Evolutionary conservation across 2,329 filamentous ascomycete species (phyloP).

Genomic region (Coniochaeta sp.): DNA sequence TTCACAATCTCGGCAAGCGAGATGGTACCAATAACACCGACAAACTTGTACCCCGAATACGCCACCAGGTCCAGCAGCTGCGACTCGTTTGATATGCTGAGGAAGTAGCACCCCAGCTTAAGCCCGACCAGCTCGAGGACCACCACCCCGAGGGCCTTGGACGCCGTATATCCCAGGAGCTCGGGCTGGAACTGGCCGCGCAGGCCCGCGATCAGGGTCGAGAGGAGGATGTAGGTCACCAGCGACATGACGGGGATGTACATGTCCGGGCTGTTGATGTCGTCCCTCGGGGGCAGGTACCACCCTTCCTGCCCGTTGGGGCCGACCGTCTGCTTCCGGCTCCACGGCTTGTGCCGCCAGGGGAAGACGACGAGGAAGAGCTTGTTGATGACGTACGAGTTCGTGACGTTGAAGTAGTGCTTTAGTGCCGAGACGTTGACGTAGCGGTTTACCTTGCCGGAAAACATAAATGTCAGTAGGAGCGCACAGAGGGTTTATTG

Average conservation of each 20-base stretch:
- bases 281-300: conserved; percentile 88
- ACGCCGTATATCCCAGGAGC: conserved; percentile 81
- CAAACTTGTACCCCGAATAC: conserved; percentile 98
- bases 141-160: conserved; percentile 74
- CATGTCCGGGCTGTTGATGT: conserved; percentile 98
- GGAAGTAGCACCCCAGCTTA: conserved; percentile 86
- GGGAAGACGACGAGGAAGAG: conserved; percentile 90
- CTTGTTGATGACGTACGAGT: conserved; percentile 92
- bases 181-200: conserved; percentile 91
- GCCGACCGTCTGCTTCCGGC: conserved; percentile 72
- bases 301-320: conserved; percentile 63
- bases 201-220: conserved; percentile 81
- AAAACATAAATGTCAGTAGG: neutral
- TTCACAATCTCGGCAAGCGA: conserved; percentile 71
- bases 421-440: conserved; percentile 90
- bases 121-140: conserved; percentile 82
- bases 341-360: conserved; percentile 97
- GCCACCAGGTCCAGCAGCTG: conserved; percentile 91
- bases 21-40: conserved; percentile 88
- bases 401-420: conserved; percentile 99
- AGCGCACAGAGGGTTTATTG: no score
- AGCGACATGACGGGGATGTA: conserved; percentile 95
- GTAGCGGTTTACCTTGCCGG: conserved; percentile 54
- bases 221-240: conserved; percentile 93
- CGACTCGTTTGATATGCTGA: conserved; percentile 89